Base-by-base conservation (phyloP, 805 yeast species). In the Blastobotrys terrestris region DNA sequence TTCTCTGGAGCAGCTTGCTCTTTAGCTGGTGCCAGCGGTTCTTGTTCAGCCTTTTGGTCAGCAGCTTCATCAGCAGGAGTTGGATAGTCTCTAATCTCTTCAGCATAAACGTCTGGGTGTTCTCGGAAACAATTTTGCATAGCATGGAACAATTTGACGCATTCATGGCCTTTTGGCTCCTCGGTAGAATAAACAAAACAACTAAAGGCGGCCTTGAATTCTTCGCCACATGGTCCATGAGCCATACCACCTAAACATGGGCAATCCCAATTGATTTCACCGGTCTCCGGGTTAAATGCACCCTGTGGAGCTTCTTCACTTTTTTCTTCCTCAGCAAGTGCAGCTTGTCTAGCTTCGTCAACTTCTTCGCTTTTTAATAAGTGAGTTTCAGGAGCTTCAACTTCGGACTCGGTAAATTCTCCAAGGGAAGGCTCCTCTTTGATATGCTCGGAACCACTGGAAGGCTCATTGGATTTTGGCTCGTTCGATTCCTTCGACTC, bases 201-300 rank as follows among this genome's bases (percentile, higher is more conserved):
- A 7, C 95, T 78, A 69, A 94, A 94, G 0, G 99, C 98, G 50
- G 80, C 89, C 72, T 87, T 89, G 76, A 89, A 89, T 72, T 90
- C 96, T 63, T 84, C 91, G 53, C 99, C 99, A 73, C 99, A 94
- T 52, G 99, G 98, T 0, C 99, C 99, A 59, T 91, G 78, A 31
- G 99, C 98, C 97, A 94, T 89, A 43, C 99, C 99, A 35, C 98
- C 99, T 48, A 94, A 76, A 71, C 98, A 92, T n/a, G 99, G 98
- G 70, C 99, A 94, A 67, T 94, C 98, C 99, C 99, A 94, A 80
- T 94, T 92, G 72, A 94, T 94, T 68, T 92, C 98, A 31, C 99
- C 99, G 2, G 99, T 94, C 64, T 87, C 96, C 31, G 97, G 97
- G 73, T 92, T 81, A 72, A 81, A 92, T 2, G 98, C 97, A 40